These are phyloP conservation scores for Aspergillus neoniger DNA, from an alignment of 2,329 filamentous ascomycete species.

Conservation along the genomic window DNA sequence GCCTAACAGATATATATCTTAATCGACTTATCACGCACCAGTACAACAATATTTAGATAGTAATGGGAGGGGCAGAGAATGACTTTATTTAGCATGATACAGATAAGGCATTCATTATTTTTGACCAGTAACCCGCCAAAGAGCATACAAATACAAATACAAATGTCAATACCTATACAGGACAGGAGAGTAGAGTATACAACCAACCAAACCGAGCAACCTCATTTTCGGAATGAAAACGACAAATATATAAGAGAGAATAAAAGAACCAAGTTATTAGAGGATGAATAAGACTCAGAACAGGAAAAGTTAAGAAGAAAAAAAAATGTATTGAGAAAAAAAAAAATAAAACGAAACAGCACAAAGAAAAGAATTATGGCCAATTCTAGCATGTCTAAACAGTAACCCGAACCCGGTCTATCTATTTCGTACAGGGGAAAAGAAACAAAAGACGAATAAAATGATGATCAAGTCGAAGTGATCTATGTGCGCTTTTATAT, in stretches of 20 bases:
- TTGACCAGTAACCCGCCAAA: background rate
- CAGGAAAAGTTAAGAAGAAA: background rate
- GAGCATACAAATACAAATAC: background rate
- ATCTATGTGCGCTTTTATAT: background rate
- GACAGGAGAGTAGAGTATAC: too few species aligned
- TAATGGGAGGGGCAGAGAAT: too few species aligned
- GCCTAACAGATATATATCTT: too few species aligned
- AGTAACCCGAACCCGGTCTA: conserved; percentile 29
- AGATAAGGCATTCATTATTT: background rate
- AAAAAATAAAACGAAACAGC: background rate
- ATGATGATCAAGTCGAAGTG: conserved; percentile 14
- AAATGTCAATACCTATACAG: too few species aligned
- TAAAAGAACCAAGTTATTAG: background rate
- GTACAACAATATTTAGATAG: too few species aligned
- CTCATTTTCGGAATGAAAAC: too few species aligned
- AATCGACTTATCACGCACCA: too few species aligned
- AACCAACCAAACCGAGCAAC: too few species aligned
- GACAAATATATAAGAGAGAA: background rate
- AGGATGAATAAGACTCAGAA: too few species aligned
- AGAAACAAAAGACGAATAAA: conserved; percentile 13
- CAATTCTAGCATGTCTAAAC: conserved; percentile 22
- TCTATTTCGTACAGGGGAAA: conserved; percentile 30
- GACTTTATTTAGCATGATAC: background rate
- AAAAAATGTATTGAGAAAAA: too few species aligned
- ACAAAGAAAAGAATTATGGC: conserved; percentile 13